Percentiles rank a stretch among this genome's conserved stretches.
phyloP scores from a whole-genome alignment of 192 early-diverging fungal species.

The Backusella parvicylindrica region DNA sequence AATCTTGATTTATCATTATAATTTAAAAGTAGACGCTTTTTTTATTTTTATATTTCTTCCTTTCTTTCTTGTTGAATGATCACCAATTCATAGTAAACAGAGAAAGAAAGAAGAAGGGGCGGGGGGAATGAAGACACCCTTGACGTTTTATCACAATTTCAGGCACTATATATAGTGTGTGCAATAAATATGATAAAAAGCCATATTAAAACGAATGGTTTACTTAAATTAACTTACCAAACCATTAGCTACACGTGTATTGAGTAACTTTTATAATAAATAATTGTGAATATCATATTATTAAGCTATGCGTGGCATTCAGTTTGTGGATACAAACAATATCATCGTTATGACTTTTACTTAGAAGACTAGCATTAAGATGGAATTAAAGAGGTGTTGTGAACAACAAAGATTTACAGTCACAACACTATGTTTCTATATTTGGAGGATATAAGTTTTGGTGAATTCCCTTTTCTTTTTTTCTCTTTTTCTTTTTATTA shows the following conservation, averaged over 20 bases:
- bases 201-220: neutral
- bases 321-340: neutral
- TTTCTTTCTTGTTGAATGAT: neutral
- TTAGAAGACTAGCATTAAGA: neutral
- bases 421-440: neutral
- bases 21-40: neutral
- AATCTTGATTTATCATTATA: neutral
- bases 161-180: neutral
- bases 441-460: constrained; percentile 1
- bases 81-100: neutral
- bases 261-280: neutral
- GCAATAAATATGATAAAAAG: neutral
- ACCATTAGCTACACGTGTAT: neutral
- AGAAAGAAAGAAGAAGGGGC: neutral
- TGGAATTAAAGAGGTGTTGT: neutral
- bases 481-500: neutral
- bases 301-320: neutral
- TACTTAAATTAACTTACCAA: neutral
- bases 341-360: too few relatives aligned
- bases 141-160: neutral
- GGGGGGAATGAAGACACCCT: neutral
- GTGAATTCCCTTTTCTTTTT: neutral
- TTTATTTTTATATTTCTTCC: neutral
- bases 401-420: neutral
- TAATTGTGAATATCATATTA: neutral